Evolutionary conservation across 2,329 filamentous ascomycete species (phyloP).

Genomic region (Xylogone sp.): DNA sequence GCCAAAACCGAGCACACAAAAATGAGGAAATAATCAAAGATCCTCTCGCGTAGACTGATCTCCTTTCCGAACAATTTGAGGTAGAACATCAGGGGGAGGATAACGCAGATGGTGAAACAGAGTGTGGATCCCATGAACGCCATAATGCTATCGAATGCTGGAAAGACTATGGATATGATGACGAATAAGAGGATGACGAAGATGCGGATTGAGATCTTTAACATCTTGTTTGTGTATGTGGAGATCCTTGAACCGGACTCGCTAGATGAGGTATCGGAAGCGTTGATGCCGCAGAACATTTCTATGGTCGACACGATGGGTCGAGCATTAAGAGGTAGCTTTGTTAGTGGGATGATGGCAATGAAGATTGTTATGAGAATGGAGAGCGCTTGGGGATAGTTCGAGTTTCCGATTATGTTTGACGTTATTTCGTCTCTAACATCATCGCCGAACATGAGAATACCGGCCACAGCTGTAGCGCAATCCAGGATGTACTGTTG

Average conservation of each 20-base stretch:
- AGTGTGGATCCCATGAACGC: constrained; percentile 78
- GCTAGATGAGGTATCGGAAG: constrained; percentile 38
- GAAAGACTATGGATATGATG: constrained; percentile 66
- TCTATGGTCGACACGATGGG: constrained; percentile 86
- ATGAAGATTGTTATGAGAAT: constrained; percentile 81
- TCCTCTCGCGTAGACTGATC: constrained; percentile 59
- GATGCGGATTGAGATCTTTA: constrained; percentile 61
- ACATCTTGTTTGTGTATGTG: constrained; percentile 50
- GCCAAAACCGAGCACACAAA: constrained; percentile 67
- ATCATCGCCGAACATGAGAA: constrained; percentile 92
- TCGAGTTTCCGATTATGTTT: constrained; percentile 73
- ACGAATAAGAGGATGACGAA: constrained; percentile 69
- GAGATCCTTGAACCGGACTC: constrained; percentile 49
- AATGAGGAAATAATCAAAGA: constrained; percentile 66
- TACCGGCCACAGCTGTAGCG: constrained; percentile 75
- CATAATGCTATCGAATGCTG: constrained; percentile 69
- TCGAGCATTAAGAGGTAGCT: constrained; percentile 85
- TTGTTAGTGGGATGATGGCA: constrained; percentile 89
- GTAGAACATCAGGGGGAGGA: constrained; percentile 85
- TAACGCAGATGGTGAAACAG: constrained; percentile 92
- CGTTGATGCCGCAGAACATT: constrained; percentile 66
- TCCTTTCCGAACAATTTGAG: constrained; percentile 81
- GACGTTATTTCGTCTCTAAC: constrained; percentile 86
- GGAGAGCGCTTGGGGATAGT: constrained; percentile 72
- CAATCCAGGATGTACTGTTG: constrained; percentile 72